Base-by-base conservation (phyloP, 306 rosid genomes). In the Castanea mollissima region DNA sequence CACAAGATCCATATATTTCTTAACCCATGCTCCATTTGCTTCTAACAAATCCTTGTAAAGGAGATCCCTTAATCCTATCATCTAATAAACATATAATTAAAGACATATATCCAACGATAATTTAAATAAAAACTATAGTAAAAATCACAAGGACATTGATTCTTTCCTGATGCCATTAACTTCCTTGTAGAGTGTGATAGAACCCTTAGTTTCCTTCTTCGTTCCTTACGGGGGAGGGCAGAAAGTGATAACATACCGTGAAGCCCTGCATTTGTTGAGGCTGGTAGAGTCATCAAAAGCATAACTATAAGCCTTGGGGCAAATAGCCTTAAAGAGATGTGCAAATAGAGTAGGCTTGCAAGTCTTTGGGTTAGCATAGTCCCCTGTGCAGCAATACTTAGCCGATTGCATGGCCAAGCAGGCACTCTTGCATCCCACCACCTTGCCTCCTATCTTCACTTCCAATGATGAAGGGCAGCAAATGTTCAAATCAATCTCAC, bases 321-420 rank as follows among this genome's bases (percentile, higher is more conserved):
- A 94, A n/a, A 94, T 92, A 41, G 99, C 97, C 88, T 94, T 94
- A 74, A 94, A 94, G 4, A 94, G 87, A 29, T 92, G 87, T 1
- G 99, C 92, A 84, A 88, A 94, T 32, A 94, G 87, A 2, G 97
- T 94, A 5, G 99, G 99, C 80, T 90, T 90, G 91, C 99, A 94
- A 78, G 87, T 84, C 23, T 88, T 88, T 0, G 95, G 99, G 73
- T 91, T 91, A 18, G 97, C 78, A 80, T 83, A 94, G 71, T 68
- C 72, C 21, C 99, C 99, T 2, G 99, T 94, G 86, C 99, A 94
- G 79, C 99, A 94, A 60, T 94, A 94, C 82, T 87, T 94, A 5
- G 99, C 97, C 5, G 97, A 88, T 84, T 90, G 97, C 97, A 92
- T 92, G 34, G 99, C 99, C 91, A 91, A 86, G 73, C 99, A 94